Evolutionary conservation across 2,329 filamentous ascomycete species (phyloP), one percentile per base, ranked within the genome.

Genomic region (Phaeosphaeria sp.): DNA sequence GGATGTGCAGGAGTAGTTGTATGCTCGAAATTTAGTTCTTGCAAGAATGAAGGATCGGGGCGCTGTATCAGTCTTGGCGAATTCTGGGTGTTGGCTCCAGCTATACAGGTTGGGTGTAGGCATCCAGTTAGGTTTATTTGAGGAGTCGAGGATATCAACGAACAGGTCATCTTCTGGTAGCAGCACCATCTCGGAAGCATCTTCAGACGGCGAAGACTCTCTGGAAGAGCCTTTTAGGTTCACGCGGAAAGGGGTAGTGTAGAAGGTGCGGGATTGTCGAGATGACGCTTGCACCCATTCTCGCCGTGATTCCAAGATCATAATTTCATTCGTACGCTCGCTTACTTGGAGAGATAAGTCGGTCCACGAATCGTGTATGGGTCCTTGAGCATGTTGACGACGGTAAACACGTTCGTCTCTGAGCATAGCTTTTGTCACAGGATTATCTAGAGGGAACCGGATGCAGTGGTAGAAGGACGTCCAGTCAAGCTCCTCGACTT

Each of bases 291-390:
- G 69, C 10, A 77, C 80, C 87, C 88, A 92, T 72, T 93, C 90
- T 25, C 87, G 87, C 15, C 90, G 83, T 27, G 84, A 85, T 72
- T 93, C 90, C 0, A 91, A 75, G 18, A 91, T 87, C 50, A 84
- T 80, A 1, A 90, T 75, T 15, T 81, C 74, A 1, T 86, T 85
- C 0, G 84, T 87, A 11, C 67, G 66, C 58, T 91, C 87, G 57
- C 91, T 85, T 33, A 79, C 80, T 25, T 85, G 82, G 1, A 93
- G 78, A 3, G 83, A 83, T 3, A 93, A 77, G 56, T 87, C 85
- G 0, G 86, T 89, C 90, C 90, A 93, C 2, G 89, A 84, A 65
- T 92, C 88, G 63, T 93, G 89, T 17, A 92, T 87, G 0, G 89
- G 85, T 0, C 90, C 90, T 71, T 93, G 90, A 25, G 78, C 79